A percentile compares a stretch with the other conserved stretches of the same genome.
Conservation (phyloP, 225 moss, liverwort and hornwort genomes). For the Neckera pumila region DNA sequence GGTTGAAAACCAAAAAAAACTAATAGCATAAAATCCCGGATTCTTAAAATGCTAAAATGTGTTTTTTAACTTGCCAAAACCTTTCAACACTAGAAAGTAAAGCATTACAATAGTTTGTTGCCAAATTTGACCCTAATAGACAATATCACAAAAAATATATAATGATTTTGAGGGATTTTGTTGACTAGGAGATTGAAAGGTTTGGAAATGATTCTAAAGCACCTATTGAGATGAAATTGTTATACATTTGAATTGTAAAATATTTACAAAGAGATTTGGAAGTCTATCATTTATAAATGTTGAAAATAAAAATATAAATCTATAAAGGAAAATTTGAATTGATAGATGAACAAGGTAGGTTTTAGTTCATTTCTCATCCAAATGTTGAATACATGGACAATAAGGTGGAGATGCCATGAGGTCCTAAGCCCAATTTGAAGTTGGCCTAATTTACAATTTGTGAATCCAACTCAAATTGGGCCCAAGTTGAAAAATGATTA, state of each 20-base stretch:
- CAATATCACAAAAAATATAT: not conserved
- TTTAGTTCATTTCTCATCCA: not conserved
- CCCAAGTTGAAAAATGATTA: not conserved
- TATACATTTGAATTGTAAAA: not conserved
- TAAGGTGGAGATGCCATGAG: not conserved
- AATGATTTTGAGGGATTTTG: rapidly evolving
- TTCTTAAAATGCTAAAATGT: too few species aligned
- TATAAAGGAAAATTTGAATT: not conserved
- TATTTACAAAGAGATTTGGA: not conserved
- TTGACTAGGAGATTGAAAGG: not conserved
- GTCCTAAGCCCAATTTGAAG: not conserved
- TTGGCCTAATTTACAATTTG: not conserved
- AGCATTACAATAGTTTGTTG: rapidly evolving
- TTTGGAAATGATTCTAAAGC: not conserved
- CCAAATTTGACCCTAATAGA: rapidly evolving
- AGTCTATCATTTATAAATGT: not conserved
- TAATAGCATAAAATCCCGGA: rapidly evolving
- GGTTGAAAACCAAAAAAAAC: rapidly evolving
- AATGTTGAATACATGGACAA: not conserved
- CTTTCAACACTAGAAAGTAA: not conserved
- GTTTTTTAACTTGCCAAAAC: not conserved
- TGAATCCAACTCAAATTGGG: not conserved
- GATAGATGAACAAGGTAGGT: not conserved
- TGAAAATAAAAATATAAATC: not conserved
- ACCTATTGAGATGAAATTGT: not conserved